These are phyloP conservation scores for Debaryomyces sp. DNA, from an alignment of 1,139 yeast species.

Conservation along the genomic window DNA sequence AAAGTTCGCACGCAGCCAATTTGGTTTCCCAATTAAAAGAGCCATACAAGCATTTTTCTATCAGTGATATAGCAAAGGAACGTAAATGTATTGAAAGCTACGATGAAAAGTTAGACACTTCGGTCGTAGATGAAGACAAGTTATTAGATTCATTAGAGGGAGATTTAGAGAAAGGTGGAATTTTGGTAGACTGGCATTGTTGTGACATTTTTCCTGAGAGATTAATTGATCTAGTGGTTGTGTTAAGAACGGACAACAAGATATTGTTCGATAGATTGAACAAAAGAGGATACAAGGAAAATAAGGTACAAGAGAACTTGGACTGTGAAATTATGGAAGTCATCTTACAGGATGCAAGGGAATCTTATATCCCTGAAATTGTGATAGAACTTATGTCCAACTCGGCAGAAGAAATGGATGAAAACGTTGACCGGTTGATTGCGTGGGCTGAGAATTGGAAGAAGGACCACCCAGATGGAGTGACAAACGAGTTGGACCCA, in stretches of 20 bases:
- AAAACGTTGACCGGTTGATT: slow-evolving; percentile 72
- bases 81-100: slow-evolving; percentile 78
- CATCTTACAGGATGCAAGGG: slow-evolving; percentile 82
- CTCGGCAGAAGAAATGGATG: slow-evolving; percentile 72
- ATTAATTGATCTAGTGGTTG: slow-evolving; percentile 88
- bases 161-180: slow-evolving; percentile 80
- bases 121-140: slow-evolving; percentile 91
- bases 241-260: slow-evolving; percentile 75
- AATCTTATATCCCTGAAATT: slow-evolving; percentile 74
- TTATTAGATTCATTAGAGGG: slow-evolving; percentile 81
- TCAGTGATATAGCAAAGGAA: slow-evolving; percentile 83
- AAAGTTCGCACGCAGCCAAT: slow-evolving; percentile 78
- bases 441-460: slow-evolving; percentile 81
- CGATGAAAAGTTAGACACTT: slow-evolving; percentile 82
- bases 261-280: slow-evolving; percentile 72
- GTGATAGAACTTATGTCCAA: slow-evolving; percentile 81
- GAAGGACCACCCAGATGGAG: slow-evolving; percentile 46
- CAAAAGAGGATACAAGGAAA: slow-evolving; percentile 73
- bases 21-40: slow-evolving; percentile 54
- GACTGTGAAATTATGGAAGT: slow-evolving; percentile 98
- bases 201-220: slow-evolving; percentile 95
- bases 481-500: slow-evolving; percentile 35
- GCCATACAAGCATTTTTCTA: slow-evolving; percentile 58
- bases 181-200: slow-evolving; percentile 93
- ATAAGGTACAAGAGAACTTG: slow-evolving; percentile 84